phyloP scores from a whole-genome alignment of 495 filamentous ascomycete genomes.

The Opeltia flavorubescens region DNA sequence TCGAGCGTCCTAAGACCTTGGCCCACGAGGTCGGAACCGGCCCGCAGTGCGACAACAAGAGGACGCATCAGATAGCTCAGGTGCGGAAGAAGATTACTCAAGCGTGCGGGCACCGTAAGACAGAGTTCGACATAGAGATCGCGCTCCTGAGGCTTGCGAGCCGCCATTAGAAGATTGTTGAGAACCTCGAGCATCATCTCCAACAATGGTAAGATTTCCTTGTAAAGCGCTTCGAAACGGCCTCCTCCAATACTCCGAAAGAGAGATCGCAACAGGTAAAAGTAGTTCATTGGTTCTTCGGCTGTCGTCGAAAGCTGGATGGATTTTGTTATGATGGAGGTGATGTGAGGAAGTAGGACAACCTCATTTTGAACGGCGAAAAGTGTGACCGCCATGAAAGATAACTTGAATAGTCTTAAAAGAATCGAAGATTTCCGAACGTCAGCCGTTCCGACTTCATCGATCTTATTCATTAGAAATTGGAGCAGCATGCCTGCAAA shows the following conservation, averaged over 20 bases:
- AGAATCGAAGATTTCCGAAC: conserved; percentile 83
- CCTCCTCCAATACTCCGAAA: conserved; percentile 96
- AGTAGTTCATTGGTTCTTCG: conserved; percentile 98
- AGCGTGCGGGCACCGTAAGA: conserved; percentile 83
- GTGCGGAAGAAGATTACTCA: conserved; percentile 95
- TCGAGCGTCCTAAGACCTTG: conserved; percentile 91
- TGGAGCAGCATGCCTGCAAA: conserved; percentile 96
- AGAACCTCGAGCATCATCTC: conserved; percentile 97
- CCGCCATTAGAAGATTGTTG: conserved; percentile 81
- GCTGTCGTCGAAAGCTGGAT: conserved; percentile 91
- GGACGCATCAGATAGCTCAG: conserved; percentile 95
- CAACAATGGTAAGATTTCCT: conserved; percentile 87
- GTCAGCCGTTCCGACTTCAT: conserved; percentile 85
- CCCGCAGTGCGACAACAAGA: conserved; percentile 81
- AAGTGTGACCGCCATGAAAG: conserved; percentile 97
- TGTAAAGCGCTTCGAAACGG: conserved; percentile 93
- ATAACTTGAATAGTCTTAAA: conserved; percentile 90
- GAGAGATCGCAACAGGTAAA: conserved; percentile 77
- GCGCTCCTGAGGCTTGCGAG: conserved; percentile 74
- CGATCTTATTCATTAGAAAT: conserved; percentile 91
- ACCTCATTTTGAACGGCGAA: conserved; percentile 92
- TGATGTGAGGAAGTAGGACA: conserved; percentile 87
- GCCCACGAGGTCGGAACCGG: conserved; percentile 82
- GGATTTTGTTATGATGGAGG: conserved; percentile 89
- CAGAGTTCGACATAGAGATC: conserved; percentile 96